Evolutionary conservation across 495 filamentous ascomycete genomes (phyloP), one percentile per base, ranked within the genome.

Genomic region (Xylaria bambusicola): DNA sequence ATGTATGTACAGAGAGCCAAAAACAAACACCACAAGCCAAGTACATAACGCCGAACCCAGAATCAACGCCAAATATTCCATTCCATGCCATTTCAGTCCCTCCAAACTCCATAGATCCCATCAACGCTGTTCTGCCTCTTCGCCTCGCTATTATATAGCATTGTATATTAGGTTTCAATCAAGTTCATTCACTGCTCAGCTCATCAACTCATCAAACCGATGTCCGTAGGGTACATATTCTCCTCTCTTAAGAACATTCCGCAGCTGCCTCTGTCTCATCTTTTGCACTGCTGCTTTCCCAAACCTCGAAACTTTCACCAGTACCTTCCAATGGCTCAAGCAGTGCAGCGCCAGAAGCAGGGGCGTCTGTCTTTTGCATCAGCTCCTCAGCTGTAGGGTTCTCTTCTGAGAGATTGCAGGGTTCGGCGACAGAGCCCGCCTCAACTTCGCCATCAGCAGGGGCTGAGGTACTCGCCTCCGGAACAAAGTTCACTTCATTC

Each of bases 231-330:
- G 7, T 26, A 52, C 8, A 3, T 10, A 0, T 38, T 7, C 4
- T 59, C 20, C 1, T 23, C 31, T 58, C 38, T 40, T 8, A 15
- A n/a, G 36, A 63, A 44, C 59, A 64, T 20, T 57, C 61, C 2
- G 61, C 12, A 24, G 42, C 40, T 10, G 56, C 59, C 12, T 51
- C 33, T 20, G 68, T 33, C 50, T 78, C 82, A 38, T 81, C 84
- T 53, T 81, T 82, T 18, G 82, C 78, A 62, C 81, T 85, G 36
- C 73, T 80, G 66, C 83, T 87, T 73, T 88, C 85, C 84, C 84
- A 88, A 24, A 89, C 77, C 70, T 87, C 82, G 66, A 83, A 84
- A 58, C 70, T 77, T 58, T 80, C 79, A 33, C 74, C 79, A 0
- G 79, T 75, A 23, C 78, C 80, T 44, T 82, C 80, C 17, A 84